Evolutionary conservation across 2,329 filamentous ascomycete species (phyloP), one percentile per base, ranked within the genome.

Genomic region (Diaporthe eres): DNA sequence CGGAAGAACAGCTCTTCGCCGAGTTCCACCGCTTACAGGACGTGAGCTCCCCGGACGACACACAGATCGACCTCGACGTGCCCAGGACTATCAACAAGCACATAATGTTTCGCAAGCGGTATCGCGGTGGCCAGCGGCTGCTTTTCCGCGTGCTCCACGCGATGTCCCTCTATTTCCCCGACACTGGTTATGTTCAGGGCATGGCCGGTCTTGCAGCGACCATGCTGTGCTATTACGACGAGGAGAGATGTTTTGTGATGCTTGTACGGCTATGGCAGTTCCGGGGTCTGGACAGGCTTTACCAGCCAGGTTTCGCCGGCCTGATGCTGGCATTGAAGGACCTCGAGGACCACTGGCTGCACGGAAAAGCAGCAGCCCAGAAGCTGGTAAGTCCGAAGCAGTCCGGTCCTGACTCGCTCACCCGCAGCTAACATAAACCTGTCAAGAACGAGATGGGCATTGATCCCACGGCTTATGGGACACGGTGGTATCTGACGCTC

Each of bases 41-140:
- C 22, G 86, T 92, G 76, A 91, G 91, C 73, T 98, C 94, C 3
- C 92, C 95, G 0, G 97, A 99, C 82, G 97, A 99, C 83, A 92
- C 96, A 31, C 97, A 99, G 85, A 99, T 99, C 80, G 97, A 99
- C 83, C 91, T 98, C 58, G 97, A 99, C 83, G 97, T 99, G 25
- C 97, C 97, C 0, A 91, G 97, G 72, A 98, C 97, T 6, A 98
- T 99, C 83, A 97, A 92, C 83, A 92, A 94, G 77, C 97, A 99
- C 85, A 96, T 99, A 83, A 98, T 99, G 96, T 99, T 99, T 82
- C 92, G 97, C 61, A 90, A 92, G 78, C 91, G 97, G 70, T 99
- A 99, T 85, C 92, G 95, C 34, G 97, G 97, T 76, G 97, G 96
- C 1, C 96, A 99, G 84, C 91, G 97, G 58, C 87, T 98, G 19